A percentile compares a stretch with the other conserved stretches of the same genome.
Conservation (phyloP, 257 asterid genomes). For the Asclepias syriaca region DNA sequence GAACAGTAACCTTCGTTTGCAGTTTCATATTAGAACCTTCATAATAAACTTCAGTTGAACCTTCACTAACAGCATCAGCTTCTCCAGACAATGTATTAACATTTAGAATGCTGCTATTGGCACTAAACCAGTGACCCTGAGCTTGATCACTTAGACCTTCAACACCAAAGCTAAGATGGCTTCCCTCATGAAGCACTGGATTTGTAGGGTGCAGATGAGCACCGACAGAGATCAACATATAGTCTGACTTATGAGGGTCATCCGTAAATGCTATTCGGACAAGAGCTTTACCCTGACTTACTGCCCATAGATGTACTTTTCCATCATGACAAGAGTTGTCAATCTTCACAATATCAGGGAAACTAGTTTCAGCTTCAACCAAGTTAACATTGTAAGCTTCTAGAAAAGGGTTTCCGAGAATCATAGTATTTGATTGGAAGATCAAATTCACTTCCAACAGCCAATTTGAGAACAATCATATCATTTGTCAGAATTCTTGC, state of each 20-base stretch:
- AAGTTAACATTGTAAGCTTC: slow-evolving; percentile 61
- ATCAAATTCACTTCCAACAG: slow-evolving; percentile 57
- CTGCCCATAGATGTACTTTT: slow-evolving; percentile 41
- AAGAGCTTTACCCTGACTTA: slow-evolving; percentile 66
- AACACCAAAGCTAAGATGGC: slow-evolving; percentile 45
- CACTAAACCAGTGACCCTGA: slow-evolving; percentile 69
- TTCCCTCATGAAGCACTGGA: slow-evolving; percentile 57
- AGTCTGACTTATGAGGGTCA: slow-evolving; percentile 55
- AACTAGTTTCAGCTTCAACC: slow-evolving; percentile 65
- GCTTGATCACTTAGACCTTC: slow-evolving; percentile 50
- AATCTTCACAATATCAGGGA: slow-evolving; percentile 59
- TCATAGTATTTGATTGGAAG: slow-evolving; percentile 66
- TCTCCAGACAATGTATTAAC: slow-evolving; percentile 59
- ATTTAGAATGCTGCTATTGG: slow-evolving; percentile 47
- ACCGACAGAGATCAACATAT: slow-evolving; percentile 61
- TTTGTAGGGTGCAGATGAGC: slow-evolving; percentile 67
- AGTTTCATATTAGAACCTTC: slow-evolving; percentile 43
- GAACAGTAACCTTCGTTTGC: slow-evolving; percentile 57
- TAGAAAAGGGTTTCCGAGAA: slow-evolving; percentile 67
- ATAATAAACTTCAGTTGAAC: slow-evolving; percentile 46
- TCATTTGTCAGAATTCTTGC: slow-evolving; percentile 47
- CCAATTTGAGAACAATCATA: slow-evolving; percentile 46
- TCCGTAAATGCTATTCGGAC: slow-evolving; percentile 42
- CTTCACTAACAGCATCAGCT: slow-evolving; percentile 73
- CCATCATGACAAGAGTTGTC: slow-evolving; percentile 32